phyloP scores from a whole-genome alignment of 371 early-diverging fungal species.

The Capniomyces stellatus region DNA sequence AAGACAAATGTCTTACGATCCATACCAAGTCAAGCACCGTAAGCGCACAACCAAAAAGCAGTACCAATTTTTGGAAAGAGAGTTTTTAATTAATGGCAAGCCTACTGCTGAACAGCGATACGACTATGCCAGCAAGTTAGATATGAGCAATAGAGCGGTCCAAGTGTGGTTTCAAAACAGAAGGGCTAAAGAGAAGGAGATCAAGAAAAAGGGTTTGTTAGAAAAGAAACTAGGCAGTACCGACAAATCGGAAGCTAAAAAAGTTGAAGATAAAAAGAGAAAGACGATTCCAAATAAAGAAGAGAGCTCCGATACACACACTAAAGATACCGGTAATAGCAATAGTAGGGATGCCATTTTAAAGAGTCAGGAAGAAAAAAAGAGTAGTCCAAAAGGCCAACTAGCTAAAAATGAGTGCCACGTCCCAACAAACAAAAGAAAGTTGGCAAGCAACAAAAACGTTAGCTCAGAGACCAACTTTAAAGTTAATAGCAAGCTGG shows the following conservation, averaged over 20 bases:
- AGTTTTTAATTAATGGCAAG: constrained; percentile 44
- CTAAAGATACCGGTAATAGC: no score
- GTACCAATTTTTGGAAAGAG: constrained; percentile 42
- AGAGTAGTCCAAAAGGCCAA: neutral
- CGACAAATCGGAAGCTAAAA: no score
- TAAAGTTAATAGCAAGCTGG: neutral
- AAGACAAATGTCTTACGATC: constrained; percentile 41
- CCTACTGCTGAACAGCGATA: constrained; percentile 46
- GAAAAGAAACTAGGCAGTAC: no score
- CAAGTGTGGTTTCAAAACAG: constrained; percentile 98
- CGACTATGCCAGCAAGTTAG: constrained; percentile 45
- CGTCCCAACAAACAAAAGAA: neutral
- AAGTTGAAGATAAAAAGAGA: no score
- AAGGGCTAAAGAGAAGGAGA: constrained; percentile 56
- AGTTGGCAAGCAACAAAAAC: neutral
- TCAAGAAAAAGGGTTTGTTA: neutral
- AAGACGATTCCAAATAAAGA: no score
- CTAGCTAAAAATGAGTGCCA: neutral
- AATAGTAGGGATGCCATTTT: no score
- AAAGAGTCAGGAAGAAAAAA: neutral
- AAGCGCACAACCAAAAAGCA: constrained; percentile 54
- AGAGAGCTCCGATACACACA: no score
- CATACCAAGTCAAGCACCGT: constrained; percentile 58
- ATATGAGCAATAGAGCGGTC: constrained; percentile 77
- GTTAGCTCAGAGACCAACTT: neutral